Base-by-base conservation (phyloP, 2,329 filamentous ascomycete genomes). In the Xylariales sp. region DNA sequence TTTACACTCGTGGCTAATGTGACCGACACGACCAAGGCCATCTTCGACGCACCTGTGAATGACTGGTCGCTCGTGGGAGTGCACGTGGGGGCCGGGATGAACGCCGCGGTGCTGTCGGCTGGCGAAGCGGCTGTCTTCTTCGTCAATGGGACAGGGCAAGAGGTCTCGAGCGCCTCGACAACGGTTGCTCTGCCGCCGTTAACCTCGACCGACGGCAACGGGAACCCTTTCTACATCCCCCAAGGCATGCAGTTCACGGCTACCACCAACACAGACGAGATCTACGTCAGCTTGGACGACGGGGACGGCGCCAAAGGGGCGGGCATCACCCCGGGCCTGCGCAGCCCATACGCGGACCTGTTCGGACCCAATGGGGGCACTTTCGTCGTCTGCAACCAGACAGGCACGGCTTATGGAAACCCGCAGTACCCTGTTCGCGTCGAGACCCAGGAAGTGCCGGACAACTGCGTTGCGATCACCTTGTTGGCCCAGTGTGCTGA, bases 1-100 rank as follows among this genome's bases (percentile, higher is more conserved):
- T 40, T 40, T 15, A 40, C 28, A 11, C 38, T 40, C 8, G 28
- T 40, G 6, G 38, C 38, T 29, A 40, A 40, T 25, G 29, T 40
- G n/a, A 40, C 38, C 12, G 38, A 40, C 19, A 32, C 38, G 1
- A 40, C 18, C 3, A 32, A 40, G 29, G n/a, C 28, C 21, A 33
- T 40, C 16, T 40, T 40, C 14, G 38, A 40, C 19, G 19, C 38
- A n/a, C 28, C 28, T 14, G 29, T 40, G 11, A 33, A 40, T 14
- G 19, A 29, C 38, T 40, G 38, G 38, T 32, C 18, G 8, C 38
- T 40, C 3, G 15, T n/a, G 4, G 38, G 38, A 14, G 24, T n/a
- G 7, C 38, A 33, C 21, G 28, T 32, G 7, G 38, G 38, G 28
- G 38, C 38, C 5, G 29, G 29, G 18, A 11, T 32, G 38, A 32